These are phyloP conservation scores for Anthostomella pinea DNA, from an alignment of 2,329 filamentous ascomycete species.

Conservation along the genomic window DNA sequence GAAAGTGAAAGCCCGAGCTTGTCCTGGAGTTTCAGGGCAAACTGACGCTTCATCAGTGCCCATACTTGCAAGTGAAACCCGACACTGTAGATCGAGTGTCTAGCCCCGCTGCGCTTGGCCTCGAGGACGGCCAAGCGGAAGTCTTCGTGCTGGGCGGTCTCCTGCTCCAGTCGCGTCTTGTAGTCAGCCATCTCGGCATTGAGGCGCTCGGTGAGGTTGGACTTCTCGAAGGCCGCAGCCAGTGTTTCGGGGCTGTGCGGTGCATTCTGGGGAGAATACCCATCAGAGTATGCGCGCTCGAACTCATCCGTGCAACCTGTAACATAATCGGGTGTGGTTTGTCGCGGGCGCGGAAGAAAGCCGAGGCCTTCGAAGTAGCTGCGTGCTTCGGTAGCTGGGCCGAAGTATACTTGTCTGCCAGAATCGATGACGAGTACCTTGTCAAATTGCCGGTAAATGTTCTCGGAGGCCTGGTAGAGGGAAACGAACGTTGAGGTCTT, in stretches of 20 bases:
- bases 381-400: conserved; percentile 63
- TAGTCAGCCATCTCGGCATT: conserved; percentile 67
- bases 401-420: conserved; percentile 74
- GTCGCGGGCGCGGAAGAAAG: conserved; percentile 69
- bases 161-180: conserved; percentile 58
- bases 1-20: conserved; percentile 72
- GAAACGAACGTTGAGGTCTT: conserved; percentile 82
- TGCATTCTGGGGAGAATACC: conserved; percentile 61
- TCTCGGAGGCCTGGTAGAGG: conserved; percentile 81
- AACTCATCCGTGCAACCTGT: conserved; percentile 83
- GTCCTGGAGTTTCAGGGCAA: conserved; percentile 82
- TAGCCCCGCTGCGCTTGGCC: conserved; percentile 72
- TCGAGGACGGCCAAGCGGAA: conserved; percentile 74
- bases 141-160: conserved; percentile 69
- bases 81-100: conserved; percentile 76
- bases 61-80: conserved; percentile 81
- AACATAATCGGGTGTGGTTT: conserved; percentile 79
- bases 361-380: conserved; percentile 75
- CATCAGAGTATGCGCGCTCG: conserved; percentile 72
- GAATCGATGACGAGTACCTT: conserved; percentile 80
- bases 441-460: conserved; percentile 76
- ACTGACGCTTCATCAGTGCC: conserved; percentile 81
- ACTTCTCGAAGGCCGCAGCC: conserved; percentile 67
- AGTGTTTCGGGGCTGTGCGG: conserved; percentile 68
- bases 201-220: conserved; percentile 54